A percentile compares a stretch with the other conserved stretches of the same genome.
Evolutionary conservation across 2,329 filamentous ascomycete species (phyloP).

Genomic region (Fusarium poae): DNA sequence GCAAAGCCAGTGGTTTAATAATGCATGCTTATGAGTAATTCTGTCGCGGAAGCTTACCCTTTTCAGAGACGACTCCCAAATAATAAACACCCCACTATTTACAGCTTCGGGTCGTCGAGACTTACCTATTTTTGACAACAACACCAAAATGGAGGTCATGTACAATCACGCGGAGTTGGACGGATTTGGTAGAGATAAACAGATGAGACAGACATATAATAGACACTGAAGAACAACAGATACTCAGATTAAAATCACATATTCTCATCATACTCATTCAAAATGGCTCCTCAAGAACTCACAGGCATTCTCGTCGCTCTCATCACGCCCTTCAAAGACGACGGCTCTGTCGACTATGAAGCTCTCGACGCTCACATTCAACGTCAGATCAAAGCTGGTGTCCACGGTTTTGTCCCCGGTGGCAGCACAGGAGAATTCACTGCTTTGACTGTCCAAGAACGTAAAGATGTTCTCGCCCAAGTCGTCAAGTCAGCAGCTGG

Average conservation of each 20-base stretch:
- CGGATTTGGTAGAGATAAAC: slow-evolving; percentile 11
- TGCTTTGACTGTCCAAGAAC: slow-evolving; percentile 58
- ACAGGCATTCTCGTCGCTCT: slow-evolving; percentile 63
- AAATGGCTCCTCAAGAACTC: slow-evolving; percentile 46
- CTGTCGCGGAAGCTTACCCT: slow-evolving; percentile 3
- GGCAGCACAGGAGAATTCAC: slow-evolving; percentile 65
- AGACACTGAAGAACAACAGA: not conserved
- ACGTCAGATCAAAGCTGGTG: slow-evolving; percentile 58
- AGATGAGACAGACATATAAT: slow-evolving; percentile 27
- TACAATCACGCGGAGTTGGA: slow-evolving; percentile 31
- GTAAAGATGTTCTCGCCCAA: slow-evolving; percentile 59
- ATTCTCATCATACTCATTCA: not conserved
- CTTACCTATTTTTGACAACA: slow-evolving; percentile 37
- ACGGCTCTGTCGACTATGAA: slow-evolving; percentile 56
- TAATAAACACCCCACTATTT: not conserved
- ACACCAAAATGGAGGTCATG: not conserved
- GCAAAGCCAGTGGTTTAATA: not conserved
- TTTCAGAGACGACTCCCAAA: not conserved
- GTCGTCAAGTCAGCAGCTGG: slow-evolving; percentile 54
- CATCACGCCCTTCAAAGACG: slow-evolving; percentile 61
- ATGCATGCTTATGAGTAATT: not conserved
- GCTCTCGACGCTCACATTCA: slow-evolving; percentile 58
- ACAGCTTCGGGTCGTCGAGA: slow-evolving; percentile 38
- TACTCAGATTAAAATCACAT: not conserved
- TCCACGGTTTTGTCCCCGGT: slow-evolving; percentile 64